These are phyloP conservation scores for Pseudozyma sp. DNA, from an alignment of 1,284 basidiomycete species.

Conservation along the genomic window DNA sequence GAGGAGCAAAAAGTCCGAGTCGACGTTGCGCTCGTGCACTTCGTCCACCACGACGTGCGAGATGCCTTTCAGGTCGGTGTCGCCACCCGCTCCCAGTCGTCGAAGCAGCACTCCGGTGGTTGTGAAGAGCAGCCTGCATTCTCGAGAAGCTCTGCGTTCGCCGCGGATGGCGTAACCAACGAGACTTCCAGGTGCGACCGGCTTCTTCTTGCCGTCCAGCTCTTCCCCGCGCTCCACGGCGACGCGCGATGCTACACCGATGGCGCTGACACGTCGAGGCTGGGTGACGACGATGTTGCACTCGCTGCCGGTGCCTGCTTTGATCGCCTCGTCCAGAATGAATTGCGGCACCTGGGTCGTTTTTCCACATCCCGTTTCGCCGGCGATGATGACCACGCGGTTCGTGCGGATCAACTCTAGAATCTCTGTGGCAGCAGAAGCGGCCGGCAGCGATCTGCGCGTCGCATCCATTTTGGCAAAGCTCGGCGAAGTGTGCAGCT, in stretches of 20 bases:
- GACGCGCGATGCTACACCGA: constrained; percentile 88
- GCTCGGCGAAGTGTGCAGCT: constrained; percentile 81
- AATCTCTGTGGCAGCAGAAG: constrained; percentile 83
- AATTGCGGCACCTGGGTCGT: constrained; percentile 86
- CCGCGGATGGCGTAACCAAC: constrained; percentile 92
- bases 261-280: constrained; percentile 87
- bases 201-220: constrained; percentile 68
- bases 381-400: constrained; percentile 52
- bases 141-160: constrained; percentile 76
- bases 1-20: constrained; percentile 89
- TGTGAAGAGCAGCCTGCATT: constrained; percentile 81
- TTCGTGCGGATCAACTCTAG: constrained; percentile 38
- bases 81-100: constrained; percentile 76
- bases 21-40: constrained; percentile 90
- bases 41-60: constrained; percentile 93
- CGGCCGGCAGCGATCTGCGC: constrained; percentile 76
- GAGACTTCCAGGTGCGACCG: constrained; percentile 62
- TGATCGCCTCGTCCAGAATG: constrained; percentile 79
- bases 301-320: constrained; percentile 74
- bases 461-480: constrained; percentile 76
- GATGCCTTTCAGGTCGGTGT: constrained; percentile 78
- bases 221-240: constrained; percentile 86
- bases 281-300: constrained; percentile 89
- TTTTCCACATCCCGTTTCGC: constrained; percentile 82
- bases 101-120: constrained; percentile 91